Conservation (phyloP, 129 eudicot species). For the Ambrosia trifida region DNA sequence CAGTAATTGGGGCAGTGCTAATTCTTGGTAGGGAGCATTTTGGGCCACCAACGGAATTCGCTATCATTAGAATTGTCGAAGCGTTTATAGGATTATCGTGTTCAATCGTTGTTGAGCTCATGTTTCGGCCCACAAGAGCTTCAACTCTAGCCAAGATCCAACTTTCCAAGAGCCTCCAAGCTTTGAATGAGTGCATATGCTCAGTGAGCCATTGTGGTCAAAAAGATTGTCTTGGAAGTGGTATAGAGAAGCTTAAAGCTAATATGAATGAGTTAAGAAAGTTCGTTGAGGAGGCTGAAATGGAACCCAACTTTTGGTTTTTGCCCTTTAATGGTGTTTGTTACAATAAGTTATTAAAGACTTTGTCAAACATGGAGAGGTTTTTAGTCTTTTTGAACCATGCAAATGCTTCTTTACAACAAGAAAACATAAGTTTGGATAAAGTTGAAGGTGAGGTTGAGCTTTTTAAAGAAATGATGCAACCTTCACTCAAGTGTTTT, state of each 20-base stretch:
- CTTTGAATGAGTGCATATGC: conserved; percentile 41
- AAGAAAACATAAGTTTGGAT: conserved; percentile 36
- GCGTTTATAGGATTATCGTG: conserved; percentile 77
- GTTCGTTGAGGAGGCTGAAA: conserved; percentile 67
- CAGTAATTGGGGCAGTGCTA: conserved; percentile 77
- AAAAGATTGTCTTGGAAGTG: conserved; percentile 26
- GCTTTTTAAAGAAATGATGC: conserved; percentile 43
- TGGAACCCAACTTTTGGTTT: conserved; percentile 92
- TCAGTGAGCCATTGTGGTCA: conserved; percentile 23
- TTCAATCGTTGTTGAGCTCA: conserved; percentile 62
- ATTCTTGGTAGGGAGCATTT: conserved; percentile 68
- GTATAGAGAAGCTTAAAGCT: conserved; percentile 40
- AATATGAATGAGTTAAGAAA: conserved; percentile 56
- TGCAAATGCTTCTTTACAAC: conserved; percentile 49
- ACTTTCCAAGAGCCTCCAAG: conserved; percentile 43
- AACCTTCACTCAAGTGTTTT: conserved; percentile 52
- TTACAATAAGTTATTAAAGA: conserved; percentile 50
- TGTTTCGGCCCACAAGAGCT: conserved; percentile 77
- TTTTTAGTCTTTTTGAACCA: conserved; percentile 44
- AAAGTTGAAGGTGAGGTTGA: conserved; percentile 56
- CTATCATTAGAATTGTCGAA: conserved; percentile 69
- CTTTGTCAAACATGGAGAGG: conserved; percentile 57
- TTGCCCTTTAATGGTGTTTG: conserved; percentile 64
- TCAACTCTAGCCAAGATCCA: conserved; percentile 67
- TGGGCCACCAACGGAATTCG: conserved; percentile 81